phyloP scores from a whole-genome alignment of 805 yeast species.

The Yarrowia porcina region DNA sequence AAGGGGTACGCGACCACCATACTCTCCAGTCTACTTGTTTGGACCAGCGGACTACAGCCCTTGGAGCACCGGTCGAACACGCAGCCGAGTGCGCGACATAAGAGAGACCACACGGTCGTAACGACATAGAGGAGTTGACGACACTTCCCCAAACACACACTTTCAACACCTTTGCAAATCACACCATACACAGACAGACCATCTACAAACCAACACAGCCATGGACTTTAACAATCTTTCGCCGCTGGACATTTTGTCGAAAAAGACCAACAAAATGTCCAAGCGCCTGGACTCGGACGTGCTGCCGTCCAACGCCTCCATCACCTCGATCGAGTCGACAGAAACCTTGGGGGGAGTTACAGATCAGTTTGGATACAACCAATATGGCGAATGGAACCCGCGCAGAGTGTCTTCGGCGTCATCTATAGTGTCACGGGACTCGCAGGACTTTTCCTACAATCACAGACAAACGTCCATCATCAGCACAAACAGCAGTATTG shows the following conservation, averaged over 20 bases:
- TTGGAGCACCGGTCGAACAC: not conserved
- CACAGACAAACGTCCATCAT: conserved; percentile 24
- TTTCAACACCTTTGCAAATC: too few species aligned
- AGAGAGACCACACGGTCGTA: too few species aligned
- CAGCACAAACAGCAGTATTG: conserved; percentile 19
- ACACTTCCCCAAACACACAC: too few species aligned
- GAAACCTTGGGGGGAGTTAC: conserved; percentile 9
- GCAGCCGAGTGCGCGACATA: conserved; percentile 3
- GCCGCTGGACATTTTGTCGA: conserved; percentile 34
- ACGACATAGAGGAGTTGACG: too few species aligned
- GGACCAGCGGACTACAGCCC: not conserved
- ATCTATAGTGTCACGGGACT: conserved; percentile 12
- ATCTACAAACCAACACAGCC: not conserved
- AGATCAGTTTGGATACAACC: conserved; percentile 25
- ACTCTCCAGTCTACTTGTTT: not conserved
- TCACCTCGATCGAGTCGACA: conserved; percentile 10
- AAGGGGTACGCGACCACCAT: conserved; percentile 19
- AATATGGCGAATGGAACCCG: conserved; percentile 23
- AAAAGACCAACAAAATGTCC: conserved; percentile 33
- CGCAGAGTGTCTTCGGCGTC: conserved; percentile 3
- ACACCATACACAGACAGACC: not conserved
- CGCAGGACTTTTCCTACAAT: conserved; percentile 10
- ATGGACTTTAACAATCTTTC: conserved; percentile 30
- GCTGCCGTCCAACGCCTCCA: conserved; percentile 13
- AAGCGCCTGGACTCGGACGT: conserved; percentile 25